phyloP scores from a whole-genome alignment of 2,329 filamentous ascomycete species.

The Elsinoe perseae region DNA sequence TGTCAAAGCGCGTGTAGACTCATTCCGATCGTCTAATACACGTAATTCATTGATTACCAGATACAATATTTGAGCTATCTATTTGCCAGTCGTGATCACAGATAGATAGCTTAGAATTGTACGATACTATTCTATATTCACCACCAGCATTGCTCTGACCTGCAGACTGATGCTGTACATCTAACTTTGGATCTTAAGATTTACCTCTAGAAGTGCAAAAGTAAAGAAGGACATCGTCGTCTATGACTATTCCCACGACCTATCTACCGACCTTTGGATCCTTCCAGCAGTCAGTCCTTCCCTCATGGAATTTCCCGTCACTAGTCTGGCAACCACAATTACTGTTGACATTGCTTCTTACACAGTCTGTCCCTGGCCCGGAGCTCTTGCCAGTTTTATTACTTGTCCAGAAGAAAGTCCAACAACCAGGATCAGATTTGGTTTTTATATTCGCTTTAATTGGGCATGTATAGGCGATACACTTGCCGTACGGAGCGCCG shows the following conservation, averaged over 20 bases:
- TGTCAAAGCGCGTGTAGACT: too few relatives aligned
- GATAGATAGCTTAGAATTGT: too few relatives aligned
- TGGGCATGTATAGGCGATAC: conserved; percentile 36
- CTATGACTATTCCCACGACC: neutral
- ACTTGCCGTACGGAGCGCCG: conserved; percentile 44
- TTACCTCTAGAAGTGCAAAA: too few relatives aligned
- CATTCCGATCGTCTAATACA: too few relatives aligned
- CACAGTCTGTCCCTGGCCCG: neutral
- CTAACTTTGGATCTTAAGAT: too few relatives aligned
- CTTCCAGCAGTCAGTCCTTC: neutral
- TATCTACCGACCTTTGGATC: neutral
- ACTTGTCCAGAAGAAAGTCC: conserved; percentile 34
- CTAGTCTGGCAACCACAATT: conserved; percentile 4
- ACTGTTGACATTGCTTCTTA: neutral
- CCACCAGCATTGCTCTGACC: too few relatives aligned
- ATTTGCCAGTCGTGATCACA: too few relatives aligned
- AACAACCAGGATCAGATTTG: conserved; percentile 31
- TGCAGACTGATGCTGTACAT: too few relatives aligned
- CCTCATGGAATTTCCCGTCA: conserved; percentile 3
- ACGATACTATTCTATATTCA: too few relatives aligned
- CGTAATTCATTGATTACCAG: too few relatives aligned
- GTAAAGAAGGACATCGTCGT: too few relatives aligned
- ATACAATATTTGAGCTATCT: too few relatives aligned
- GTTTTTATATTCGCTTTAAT: conserved; percentile 27
- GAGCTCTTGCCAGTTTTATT: neutral